Percentiles rank a stretch among this genome's conserved stretches.
phyloP scores from a whole-genome alignment of 352 stramenopile genomes.

The Phytophthora pseudosyringae region DNA sequence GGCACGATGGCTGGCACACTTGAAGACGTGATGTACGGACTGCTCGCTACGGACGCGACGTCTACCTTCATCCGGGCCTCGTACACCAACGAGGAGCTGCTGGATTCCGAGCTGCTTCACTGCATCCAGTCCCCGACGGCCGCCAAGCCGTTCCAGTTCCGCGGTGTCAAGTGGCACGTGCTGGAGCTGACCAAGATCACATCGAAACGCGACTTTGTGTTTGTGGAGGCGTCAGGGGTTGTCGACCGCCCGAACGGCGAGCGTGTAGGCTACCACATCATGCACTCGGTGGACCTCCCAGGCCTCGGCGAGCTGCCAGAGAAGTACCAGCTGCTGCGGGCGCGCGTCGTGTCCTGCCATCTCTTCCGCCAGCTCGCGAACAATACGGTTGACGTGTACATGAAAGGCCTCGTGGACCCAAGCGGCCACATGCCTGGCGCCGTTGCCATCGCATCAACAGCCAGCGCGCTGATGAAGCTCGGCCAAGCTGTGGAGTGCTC shows the following conservation, averaged over 20 bases:
- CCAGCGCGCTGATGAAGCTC: conserved; percentile 46
- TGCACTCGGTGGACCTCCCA: conserved; percentile 61
- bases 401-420: conserved; percentile 52
- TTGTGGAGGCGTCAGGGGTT: conserved; percentile 59
- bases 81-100: conserved; percentile 47
- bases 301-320: conserved; percentile 53
- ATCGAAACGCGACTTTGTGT: conserved; percentile 70
- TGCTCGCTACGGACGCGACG: conserved; percentile 41
- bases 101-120: conserved; percentile 49
- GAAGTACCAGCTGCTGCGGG: conserved; percentile 60
- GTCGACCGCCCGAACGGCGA: conserved; percentile 39
- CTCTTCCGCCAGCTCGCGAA: conserved; percentile 48
- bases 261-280: conserved; percentile 62
- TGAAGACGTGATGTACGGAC: conserved; percentile 62
- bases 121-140: conserved; percentile 37
- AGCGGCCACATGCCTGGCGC: conserved; percentile 49
- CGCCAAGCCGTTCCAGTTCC: conserved; percentile 55
- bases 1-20: conserved; percentile 49
- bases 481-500: conserved; percentile 49
- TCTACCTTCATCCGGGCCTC: conserved; percentile 40
- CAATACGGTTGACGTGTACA: conserved; percentile 58
- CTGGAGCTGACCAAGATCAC: conserved; percentile 43
- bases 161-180: conserved; percentile 55
- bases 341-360: conserved; percentile 51
- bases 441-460: conserved; percentile 45